Conservation (phyloP, 768 basidiomycete species). For the Serpula lacrymans region DNA sequence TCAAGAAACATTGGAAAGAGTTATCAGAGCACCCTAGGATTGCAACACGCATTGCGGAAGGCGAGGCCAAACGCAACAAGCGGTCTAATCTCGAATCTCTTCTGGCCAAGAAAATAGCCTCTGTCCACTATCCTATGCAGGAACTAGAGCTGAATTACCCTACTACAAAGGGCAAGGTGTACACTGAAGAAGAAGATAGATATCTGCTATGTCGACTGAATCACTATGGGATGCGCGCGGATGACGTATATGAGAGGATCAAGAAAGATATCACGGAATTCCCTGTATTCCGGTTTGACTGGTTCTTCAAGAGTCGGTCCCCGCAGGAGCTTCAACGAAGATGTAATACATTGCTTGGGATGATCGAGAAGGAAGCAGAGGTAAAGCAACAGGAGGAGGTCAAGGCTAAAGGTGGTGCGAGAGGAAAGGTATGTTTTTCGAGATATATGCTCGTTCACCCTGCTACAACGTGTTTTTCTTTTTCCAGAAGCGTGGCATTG, state of each 20-base stretch:
- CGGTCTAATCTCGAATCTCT: slow-evolving; percentile 77
- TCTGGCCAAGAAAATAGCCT: slow-evolving; percentile 77
- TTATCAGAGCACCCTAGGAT: slow-evolving; percentile 83
- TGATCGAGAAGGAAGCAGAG: slow-evolving; percentile 91
- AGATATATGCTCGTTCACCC: neutral
- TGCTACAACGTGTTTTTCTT: slow-evolving; percentile 4
- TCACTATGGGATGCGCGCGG: slow-evolving; percentile 85
- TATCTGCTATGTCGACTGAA: slow-evolving; percentile 88
- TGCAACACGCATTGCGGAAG: slow-evolving; percentile 80
- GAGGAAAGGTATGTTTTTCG: slow-evolving; percentile 55
- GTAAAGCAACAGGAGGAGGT: slow-evolving; percentile 63
- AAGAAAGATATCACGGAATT: slow-evolving; percentile 97
- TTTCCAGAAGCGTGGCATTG: slow-evolving; percentile 66
- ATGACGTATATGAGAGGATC: slow-evolving; percentile 92
- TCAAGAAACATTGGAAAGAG: slow-evolving; percentile 87
- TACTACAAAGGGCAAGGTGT: slow-evolving; percentile 94
- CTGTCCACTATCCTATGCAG: slow-evolving; percentile 90
- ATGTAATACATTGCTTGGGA: slow-evolving; percentile 81
- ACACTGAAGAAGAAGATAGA: slow-evolving; percentile 94
- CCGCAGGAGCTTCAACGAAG: slow-evolving; percentile 85
- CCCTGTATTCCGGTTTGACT: slow-evolving; percentile 95
- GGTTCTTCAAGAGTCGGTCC: slow-evolving; percentile 95
- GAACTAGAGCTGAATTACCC: slow-evolving; percentile 95
- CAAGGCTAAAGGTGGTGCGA: slow-evolving; percentile 51
- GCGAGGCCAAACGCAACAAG: slow-evolving; percentile 87